Percentiles rank a stretch among this genome's conserved stretches.
Conservation (phyloP, 371 early-diverging fungal genomes). For the Mortierella sp. region DNA sequence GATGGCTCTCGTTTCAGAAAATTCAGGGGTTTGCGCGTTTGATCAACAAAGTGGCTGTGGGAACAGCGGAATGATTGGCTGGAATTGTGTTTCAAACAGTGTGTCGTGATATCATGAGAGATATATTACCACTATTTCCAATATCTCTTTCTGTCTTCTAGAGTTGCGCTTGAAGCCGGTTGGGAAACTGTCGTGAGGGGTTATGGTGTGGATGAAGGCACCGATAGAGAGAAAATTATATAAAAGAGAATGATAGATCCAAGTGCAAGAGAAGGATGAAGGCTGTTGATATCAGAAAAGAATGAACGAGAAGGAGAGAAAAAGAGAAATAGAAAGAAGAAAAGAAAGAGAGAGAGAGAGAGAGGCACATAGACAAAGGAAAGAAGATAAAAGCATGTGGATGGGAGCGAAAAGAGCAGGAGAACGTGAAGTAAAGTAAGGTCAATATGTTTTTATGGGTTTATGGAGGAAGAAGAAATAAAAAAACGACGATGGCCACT, state of each 20-base stretch:
- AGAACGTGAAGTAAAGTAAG: not conserved
- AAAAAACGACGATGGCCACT: too few species aligned
- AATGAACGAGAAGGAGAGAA: not conserved
- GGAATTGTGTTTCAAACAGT: too few species aligned
- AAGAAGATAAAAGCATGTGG: not conserved
- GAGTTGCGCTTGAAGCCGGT: not conserved
- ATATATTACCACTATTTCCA: too few species aligned
- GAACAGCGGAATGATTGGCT: not conserved
- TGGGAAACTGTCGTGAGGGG: not conserved
- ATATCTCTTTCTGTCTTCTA: not conserved
- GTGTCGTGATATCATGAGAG: too few species aligned
- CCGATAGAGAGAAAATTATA: not conserved
- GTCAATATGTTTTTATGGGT: too few species aligned
- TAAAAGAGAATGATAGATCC: not conserved
- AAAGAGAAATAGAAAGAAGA: slow-evolving; percentile 5
- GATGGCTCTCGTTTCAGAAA: not conserved
- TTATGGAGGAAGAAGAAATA: too few species aligned
- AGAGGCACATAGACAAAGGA: slow-evolving; percentile 9
- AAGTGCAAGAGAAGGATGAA: not conserved
- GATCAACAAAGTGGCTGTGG: too few species aligned
- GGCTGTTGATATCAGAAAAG: not conserved
- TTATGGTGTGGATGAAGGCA: not conserved
- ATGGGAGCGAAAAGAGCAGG: not conserved
- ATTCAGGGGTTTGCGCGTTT: too few species aligned
- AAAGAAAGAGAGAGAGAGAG: slow-evolving; percentile 14